Conservation (phyloP, 2,329 filamentous ascomycete genomes). For the Plectosphaerella sp. region DNA sequence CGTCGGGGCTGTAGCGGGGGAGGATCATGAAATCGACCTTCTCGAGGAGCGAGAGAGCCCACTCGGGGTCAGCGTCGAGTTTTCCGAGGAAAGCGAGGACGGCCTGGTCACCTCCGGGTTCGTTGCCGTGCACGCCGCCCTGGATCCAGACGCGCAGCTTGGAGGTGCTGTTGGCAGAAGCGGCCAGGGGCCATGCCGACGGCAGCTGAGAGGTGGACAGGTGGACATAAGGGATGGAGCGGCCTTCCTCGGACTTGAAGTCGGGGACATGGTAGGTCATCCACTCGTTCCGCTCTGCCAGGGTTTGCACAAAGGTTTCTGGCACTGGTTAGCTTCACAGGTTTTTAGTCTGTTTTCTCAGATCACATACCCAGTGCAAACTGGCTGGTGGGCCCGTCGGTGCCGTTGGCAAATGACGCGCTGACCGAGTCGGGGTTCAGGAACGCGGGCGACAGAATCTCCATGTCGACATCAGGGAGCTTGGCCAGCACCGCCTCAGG, state of each 20-base stretch:
- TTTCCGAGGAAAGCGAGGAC: constrained; percentile 23
- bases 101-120: constrained; percentile 24
- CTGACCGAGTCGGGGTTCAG: constrained; percentile 6
- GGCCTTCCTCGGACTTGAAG: constrained; percentile 17
- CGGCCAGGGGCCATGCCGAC: constrained; percentile 1
- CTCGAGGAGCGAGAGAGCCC: constrained; percentile 20
- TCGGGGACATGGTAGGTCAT: constrained; percentile 15
- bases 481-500: constrained; percentile 5
- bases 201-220: constrained; percentile 6
- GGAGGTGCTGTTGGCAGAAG: constrained; percentile 3
- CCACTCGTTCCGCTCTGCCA: constrained; percentile 16
- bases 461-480: constrained; percentile 8
- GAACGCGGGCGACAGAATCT: constrained; percentile 12
- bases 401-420: constrained; percentile 11
- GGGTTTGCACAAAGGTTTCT: constrained; percentile 13
- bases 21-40: constrained; percentile 22
- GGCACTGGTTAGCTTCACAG: not conserved
- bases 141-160: constrained; percentile 26
- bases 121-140: constrained; percentile 26
- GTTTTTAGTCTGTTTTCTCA: not conserved
- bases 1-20: constrained; percentile 27
- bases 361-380: constrained; percentile 8
- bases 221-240: constrained; percentile 15
- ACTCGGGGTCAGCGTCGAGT: constrained; percentile 20
- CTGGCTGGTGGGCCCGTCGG: constrained; percentile 11